These are phyloP conservation scores for Raphidocelis subcapitata DNA, from an alignment of 139 green algal genomes.

Conservation along the genomic window DNA sequence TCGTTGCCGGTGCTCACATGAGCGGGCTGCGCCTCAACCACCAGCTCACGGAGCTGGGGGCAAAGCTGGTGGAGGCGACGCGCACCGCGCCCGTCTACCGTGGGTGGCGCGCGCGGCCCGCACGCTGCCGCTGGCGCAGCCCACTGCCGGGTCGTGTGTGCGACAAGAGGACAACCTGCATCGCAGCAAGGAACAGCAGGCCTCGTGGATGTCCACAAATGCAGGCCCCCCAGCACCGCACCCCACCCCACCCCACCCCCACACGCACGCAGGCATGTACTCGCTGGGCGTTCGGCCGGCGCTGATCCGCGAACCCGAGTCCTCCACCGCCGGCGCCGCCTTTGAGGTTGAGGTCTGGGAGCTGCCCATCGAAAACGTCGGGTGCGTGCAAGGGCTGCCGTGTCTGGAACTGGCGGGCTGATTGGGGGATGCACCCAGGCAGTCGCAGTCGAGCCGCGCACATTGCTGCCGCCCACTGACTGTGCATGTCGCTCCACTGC, in stretches of 20 bases:
- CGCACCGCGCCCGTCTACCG: constrained; percentile 58
- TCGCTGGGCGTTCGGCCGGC: constrained; percentile 41
- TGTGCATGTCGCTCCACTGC: too few species aligned
- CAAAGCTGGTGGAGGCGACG: constrained; percentile 40
- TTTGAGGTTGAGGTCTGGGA: constrained; percentile 70
- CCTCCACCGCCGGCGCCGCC: constrained; percentile 1
- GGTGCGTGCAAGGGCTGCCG: constrained; percentile 18
- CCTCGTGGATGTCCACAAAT: too few species aligned
- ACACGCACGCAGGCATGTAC: constrained; percentile 28
- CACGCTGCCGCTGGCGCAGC: background rate
- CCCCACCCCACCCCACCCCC: background rate
- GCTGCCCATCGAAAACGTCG: constrained; percentile 64
- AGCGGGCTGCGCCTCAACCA: constrained; percentile 55
- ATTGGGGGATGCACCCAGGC: background rate
- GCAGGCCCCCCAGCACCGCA: too few species aligned
- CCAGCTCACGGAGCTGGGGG: constrained; percentile 54
- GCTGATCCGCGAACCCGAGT: constrained; percentile 33
- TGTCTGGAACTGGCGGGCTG: background rate
- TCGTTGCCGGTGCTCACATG: constrained; percentile 48
- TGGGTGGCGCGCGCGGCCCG: constrained; percentile 9
- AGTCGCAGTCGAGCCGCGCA: too few species aligned
- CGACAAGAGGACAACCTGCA: too few species aligned
- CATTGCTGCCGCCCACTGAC: too few species aligned
- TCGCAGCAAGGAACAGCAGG: too few species aligned
- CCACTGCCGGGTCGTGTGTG: too few species aligned